These are phyloP conservation scores for Citrus glauca DNA, from an alignment of 345 rosid genomes.

Conservation along the genomic window DNA sequence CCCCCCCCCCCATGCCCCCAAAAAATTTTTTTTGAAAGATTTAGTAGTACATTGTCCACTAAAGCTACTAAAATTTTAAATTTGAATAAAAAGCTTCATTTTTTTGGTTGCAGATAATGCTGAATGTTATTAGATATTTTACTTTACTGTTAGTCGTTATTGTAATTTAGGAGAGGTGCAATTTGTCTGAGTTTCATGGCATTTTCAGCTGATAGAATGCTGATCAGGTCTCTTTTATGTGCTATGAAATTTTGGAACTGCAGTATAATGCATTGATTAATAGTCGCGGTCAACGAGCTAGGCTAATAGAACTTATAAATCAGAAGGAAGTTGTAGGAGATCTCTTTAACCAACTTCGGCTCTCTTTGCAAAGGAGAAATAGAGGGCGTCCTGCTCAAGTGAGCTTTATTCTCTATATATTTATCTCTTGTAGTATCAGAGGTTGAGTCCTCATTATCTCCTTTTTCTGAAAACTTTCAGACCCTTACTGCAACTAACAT, in stretches of 20 bases:
- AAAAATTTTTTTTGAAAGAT: neutral
- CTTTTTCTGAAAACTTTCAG: slow-evolving; percentile 34
- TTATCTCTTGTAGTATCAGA: slow-evolving; percentile 4
- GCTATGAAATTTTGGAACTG: slow-evolving; percentile 19
- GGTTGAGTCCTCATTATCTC: neutral
- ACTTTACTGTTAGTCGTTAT: neutral
- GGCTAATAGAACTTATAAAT: slow-evolving; percentile 75
- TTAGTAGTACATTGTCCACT: neutral
- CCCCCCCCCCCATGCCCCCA: fast-evolving
- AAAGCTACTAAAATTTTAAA: neutral
- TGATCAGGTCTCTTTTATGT: slow-evolving; percentile 1
- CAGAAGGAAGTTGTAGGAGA: slow-evolving; percentile 88
- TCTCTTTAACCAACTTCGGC: slow-evolving; percentile 91
- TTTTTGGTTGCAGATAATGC: neutral
- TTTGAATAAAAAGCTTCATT: neutral
- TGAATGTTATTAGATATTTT: neutral
- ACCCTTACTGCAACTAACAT: slow-evolving; percentile 87
- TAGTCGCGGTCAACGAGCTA: slow-evolving; percentile 61
- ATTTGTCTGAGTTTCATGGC: neutral
- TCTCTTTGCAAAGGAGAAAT: slow-evolving; percentile 76
- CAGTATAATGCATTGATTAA: slow-evolving; percentile 81
- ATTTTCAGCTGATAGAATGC: neutral
- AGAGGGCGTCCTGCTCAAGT: slow-evolving; percentile 91
- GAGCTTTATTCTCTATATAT: slow-evolving; percentile 19
- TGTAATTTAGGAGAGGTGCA: neutral